phyloP scores from a whole-genome alignment of 1,139 yeast species.

The Saccharomyces uvarum region DNA sequence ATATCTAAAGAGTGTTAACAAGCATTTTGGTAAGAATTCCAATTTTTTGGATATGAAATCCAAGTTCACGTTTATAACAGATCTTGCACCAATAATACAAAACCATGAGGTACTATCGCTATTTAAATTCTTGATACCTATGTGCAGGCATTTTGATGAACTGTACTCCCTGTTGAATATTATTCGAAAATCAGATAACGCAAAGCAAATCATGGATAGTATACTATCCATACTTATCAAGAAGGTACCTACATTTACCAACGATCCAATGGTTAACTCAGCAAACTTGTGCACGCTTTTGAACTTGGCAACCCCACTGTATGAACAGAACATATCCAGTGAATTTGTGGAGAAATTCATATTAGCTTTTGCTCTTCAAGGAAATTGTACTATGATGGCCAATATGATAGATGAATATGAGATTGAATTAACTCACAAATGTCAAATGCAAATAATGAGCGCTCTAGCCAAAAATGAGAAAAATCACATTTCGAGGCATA shows the following conservation, averaged over 20 bases:
- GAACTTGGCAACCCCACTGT: background rate
- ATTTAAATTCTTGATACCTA: slow-evolving; percentile 14
- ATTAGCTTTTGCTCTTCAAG: background rate
- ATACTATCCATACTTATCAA: background rate
- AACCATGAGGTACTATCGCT: slow-evolving; percentile 10
- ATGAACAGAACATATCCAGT: background rate
- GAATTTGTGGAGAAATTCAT: background rate
- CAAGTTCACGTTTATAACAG: slow-evolving; percentile 15
- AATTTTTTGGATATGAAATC: slow-evolving; percentile 9
- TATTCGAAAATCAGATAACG: slow-evolving; percentile 7
- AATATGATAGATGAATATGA: slow-evolving; percentile 2
- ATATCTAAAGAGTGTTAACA: slow-evolving; percentile 8
- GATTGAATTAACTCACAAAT: background rate
- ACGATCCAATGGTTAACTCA: background rate
- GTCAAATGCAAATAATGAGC: background rate
- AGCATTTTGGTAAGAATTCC: background rate
- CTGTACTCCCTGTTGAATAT: slow-evolving; percentile 13
- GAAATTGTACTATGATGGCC: slow-evolving; percentile 5
- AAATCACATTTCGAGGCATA: background rate
- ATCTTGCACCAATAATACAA: slow-evolving; percentile 16
- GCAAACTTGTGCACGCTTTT: background rate
- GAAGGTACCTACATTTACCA: background rate
- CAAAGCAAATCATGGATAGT: slow-evolving; percentile 4
- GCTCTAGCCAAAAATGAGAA: background rate
- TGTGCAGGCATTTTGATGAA: slow-evolving; percentile 20